These are phyloP conservation scores for Nitzschia inconspicua DNA, from an alignment of 108 stramenopile genomes.

Conservation along the genomic window DNA sequence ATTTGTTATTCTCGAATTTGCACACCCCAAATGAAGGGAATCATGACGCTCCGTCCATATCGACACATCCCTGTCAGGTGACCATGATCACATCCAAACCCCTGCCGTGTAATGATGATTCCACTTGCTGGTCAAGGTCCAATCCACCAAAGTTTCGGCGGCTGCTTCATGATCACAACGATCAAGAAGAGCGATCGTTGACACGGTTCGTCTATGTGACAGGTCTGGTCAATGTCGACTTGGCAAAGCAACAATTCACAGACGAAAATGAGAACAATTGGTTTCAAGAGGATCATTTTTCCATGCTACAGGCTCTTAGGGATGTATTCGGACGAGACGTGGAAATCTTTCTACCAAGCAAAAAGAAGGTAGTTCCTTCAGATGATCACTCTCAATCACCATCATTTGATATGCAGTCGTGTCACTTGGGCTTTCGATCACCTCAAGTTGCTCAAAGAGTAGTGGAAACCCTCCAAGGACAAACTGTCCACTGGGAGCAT, in stretches of 20 bases:
- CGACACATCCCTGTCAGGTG: not conserved
- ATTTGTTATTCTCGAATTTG: constrained; percentile 16
- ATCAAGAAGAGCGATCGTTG: constrained; percentile 31
- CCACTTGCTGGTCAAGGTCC: constrained; percentile 52
- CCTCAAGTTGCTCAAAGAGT: constrained; percentile 46
- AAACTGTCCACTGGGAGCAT: constrained; percentile 29
- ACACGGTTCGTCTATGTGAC: constrained; percentile 75
- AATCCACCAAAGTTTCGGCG: constrained; percentile 84
- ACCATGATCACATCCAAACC: constrained; percentile 47
- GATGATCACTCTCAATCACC: not conserved
- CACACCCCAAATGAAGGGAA: too few relatives aligned
- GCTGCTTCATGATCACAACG: constrained; percentile 27
- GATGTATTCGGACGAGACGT: constrained; percentile 30
- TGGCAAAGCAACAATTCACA: not conserved
- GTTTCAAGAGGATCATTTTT: constrained; percentile 10
- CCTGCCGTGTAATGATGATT: not conserved
- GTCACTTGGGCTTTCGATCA: constrained; percentile 52
- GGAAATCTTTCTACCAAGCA: constrained; percentile 47
- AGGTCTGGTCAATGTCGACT: constrained; percentile 27
- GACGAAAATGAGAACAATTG: constrained; percentile 11
- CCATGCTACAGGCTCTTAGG: too few relatives aligned
- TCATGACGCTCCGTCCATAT: not conserved
- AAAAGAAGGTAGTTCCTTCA: too few relatives aligned
- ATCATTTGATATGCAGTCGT: constrained; percentile 7
- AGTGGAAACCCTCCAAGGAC: constrained; percentile 55